Evolutionary conservation across 768 basidiomycete species (phyloP).

Genomic region (Russula compacta): DNA sequence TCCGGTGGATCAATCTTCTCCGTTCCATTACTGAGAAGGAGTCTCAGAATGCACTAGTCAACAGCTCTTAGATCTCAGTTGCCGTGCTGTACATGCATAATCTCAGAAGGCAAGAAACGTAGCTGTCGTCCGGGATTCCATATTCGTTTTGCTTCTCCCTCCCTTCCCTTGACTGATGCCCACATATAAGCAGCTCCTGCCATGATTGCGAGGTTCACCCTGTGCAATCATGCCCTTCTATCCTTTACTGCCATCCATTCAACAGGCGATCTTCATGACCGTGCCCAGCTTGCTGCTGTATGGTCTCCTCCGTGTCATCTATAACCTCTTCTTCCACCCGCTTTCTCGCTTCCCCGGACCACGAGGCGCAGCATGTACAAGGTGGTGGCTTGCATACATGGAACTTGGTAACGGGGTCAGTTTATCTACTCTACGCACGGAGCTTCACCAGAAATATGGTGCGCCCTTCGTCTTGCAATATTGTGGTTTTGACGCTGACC

Average conservation of each 20-base stretch:
- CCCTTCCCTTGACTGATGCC: background rate
- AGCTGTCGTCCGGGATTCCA: too few relatives aligned
- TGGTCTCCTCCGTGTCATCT: background rate
- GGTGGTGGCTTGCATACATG: slow-evolving; percentile 14
- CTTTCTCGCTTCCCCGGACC: slow-evolving; percentile 11
- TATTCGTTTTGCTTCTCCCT: too few relatives aligned
- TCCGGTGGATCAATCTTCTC: too few relatives aligned
- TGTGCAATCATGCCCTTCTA: background rate
- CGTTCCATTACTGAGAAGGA: too few relatives aligned
- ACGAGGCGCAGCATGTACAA: slow-evolving; percentile 7
- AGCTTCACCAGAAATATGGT: slow-evolving; percentile 10
- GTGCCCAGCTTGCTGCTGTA: background rate
- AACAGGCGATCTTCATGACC: background rate
- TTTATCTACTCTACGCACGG: background rate
- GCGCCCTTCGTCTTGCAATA: background rate
- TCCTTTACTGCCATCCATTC: background rate
- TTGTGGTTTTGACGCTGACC: background rate
- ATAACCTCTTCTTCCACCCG: slow-evolving; percentile 11
- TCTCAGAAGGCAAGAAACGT: too few relatives aligned
- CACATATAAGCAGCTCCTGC: background rate
- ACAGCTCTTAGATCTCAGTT: too few relatives aligned
- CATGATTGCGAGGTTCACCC: background rate
- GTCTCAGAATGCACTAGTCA: too few relatives aligned
- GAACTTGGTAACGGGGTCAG: slow-evolving; percentile 2
- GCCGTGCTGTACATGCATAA: too few relatives aligned